Base-by-base conservation (phyloP, 2,329 filamentous ascomycete species). In the Pseudomassariella vexata region DNA sequence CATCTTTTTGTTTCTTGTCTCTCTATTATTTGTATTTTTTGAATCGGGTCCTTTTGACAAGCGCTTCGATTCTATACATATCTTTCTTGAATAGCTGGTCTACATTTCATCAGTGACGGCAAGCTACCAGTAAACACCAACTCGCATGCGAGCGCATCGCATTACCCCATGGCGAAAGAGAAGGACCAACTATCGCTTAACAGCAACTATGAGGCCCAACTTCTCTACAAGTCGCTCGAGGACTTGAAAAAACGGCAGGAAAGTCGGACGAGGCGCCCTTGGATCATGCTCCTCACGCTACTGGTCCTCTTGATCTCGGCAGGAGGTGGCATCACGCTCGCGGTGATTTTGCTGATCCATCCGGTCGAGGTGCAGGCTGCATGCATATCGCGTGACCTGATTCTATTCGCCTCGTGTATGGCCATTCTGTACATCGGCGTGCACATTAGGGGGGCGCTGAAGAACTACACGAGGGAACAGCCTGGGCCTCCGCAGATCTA, bases 221-320 rank as follows among this genome's bases (percentile, higher is more conserved):
- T 19, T 9, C 11, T 12, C 30, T 19, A 48, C 33, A 21, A 31
- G 7, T 50, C 50, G 9, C 39, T 50, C 7, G 45, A 50, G 18
- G 37, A 50, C 23, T 46, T 46, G 28, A 46, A 46, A 9, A 28
- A 34, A 12, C 37, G 39, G 17, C 44, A 38, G 19, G 42, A 41
- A 31, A n/a, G n/a, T n/a, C 37, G 30, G 26, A 38, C 30, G 11
- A 45, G 28, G 12, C 39, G 44, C 6, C 49, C 54, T 5, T 40
- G 44, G 4, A 24, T 56, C 12, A 37, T 55, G 8, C 46, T 58
- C 14, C 35, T 30, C 9, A 40, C 52, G 3, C 44, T 58, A 6
- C 11, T 55, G 10, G 19, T 42, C 15, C 47, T 57, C 14, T 53
- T 57, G 24, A n/a, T 57, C 11, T 40, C 50, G 5, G 48, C 53